phyloP scores from a whole-genome alignment of 2,329 filamentous ascomycete species.

The Venturia aucupariae region DNA sequence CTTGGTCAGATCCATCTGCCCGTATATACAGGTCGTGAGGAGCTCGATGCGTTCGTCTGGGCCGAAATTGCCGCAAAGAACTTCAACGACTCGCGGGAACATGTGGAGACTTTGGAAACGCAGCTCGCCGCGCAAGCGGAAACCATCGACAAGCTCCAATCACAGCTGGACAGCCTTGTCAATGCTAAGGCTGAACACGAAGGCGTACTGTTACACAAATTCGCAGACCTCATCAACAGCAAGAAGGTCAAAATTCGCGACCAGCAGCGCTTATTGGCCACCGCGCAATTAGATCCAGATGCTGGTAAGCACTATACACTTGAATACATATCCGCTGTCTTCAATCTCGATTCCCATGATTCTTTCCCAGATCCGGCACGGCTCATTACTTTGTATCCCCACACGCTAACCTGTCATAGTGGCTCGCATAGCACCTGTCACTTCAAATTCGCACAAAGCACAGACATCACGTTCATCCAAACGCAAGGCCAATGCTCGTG shows the following conservation, averaged over 20 bases:
- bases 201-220: constrained; percentile 57
- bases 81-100: constrained; percentile 36
- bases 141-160: constrained; percentile 49
- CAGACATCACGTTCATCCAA: constrained; percentile 27
- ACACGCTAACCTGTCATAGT: not conserved
- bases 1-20: constrained; percentile 56
- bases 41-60: constrained; percentile 62
- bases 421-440: constrained; percentile 20
- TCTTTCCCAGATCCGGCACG: not conserved
- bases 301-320: constrained; percentile 20
- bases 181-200: constrained; percentile 59
- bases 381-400: not conserved
- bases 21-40: constrained; percentile 47
- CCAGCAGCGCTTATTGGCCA: constrained; percentile 10
- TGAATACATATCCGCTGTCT: not conserved
- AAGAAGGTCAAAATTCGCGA: constrained; percentile 74
- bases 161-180: constrained; percentile 57
- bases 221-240: constrained; percentile 61
- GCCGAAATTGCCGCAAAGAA: constrained; percentile 49
- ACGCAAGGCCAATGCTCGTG: constrained; percentile 17
- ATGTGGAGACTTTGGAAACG: constrained; percentile 35
- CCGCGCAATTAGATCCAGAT: constrained; percentile 21
- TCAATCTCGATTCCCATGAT: too few species aligned
- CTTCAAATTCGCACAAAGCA: constrained; percentile 21
- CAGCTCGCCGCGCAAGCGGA: constrained; percentile 43